Evolutionary conservation across 495 filamentous ascomycete species (phyloP), one percentile per base, ranked within the genome.

Genomic region (Hypoxylon fragiforme): DNA sequence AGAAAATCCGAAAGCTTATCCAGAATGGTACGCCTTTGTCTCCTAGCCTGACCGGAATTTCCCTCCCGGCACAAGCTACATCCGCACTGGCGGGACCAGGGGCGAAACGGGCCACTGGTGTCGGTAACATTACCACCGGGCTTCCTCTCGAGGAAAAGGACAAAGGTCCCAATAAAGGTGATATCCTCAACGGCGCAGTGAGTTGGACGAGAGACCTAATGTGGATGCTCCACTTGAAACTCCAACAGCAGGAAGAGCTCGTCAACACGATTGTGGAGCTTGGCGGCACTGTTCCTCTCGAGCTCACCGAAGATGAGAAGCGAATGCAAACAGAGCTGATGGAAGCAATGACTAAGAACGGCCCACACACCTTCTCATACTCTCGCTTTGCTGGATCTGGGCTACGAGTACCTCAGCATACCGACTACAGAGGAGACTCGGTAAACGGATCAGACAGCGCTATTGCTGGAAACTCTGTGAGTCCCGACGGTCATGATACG

Each of bases 161-260:
- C 71, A 97, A 97, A 59, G 95, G 95, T 0, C 94, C 94, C 0
- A 97, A 97, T 78, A 98, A 98, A 73, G 94, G 94, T 34, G 94
- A 98, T 65, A 97, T 98, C 44, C 84, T 98, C 46, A 97, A 97
- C 66, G 94, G 94, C 21, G 88, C 94, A 12, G 94, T 98, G 39
- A 87, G 89, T 70, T 98, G 94, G 94, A 96, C 87, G 53, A 85
- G 92, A 37, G 94, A 98, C 71, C 76, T 98, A 35, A 97, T 98
- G 94, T 97, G 94, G 94, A 81, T 91, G 67, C 74, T 96, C 31
- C 82, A 95, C 59, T 73, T 86, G 54, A 95, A 96, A 70, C 77
- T 92, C 41, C 85, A 92, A 62, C 91, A 96, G 65, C 87, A 96
- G 66, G 83, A 91, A 14, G 86, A 96, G 58, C 80, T 97, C 32